Conservation (phyloP, 2,329 filamentous ascomycete species). For the Colletotrichum spinosum region DNA sequence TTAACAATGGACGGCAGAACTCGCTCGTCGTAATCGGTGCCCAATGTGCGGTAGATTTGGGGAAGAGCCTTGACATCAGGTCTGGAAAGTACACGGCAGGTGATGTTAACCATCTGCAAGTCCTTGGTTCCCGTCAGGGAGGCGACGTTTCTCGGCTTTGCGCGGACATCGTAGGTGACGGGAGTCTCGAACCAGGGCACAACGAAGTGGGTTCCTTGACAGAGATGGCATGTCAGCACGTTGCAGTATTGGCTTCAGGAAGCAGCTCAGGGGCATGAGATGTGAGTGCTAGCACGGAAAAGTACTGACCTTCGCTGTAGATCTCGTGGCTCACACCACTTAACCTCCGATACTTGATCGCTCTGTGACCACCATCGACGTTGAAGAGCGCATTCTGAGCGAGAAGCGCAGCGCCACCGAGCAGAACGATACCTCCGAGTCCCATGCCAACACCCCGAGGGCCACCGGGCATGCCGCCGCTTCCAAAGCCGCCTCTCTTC, state of each 20-base stretch:
- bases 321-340: constrained; percentile 97
- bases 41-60: constrained; percentile 96
- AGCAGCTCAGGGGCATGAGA: constrained; percentile 3
- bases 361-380: constrained; percentile 97
- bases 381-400: constrained; percentile 75
- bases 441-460: constrained; percentile 51
- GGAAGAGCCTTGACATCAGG: constrained; percentile 90
- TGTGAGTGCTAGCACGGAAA: constrained; percentile 17
- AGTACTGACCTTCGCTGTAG: constrained; percentile 83
- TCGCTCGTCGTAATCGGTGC: constrained; percentile 95
- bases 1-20: constrained; percentile 98
- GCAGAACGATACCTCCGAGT: constrained; percentile 54
- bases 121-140: constrained; percentile 99
- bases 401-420: constrained; percentile 62
- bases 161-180: constrained; percentile 96
- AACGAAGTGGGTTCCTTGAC: constrained; percentile 85
- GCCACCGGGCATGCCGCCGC: constrained; percentile 52
- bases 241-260: not conserved
- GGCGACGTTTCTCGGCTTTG: constrained; percentile 95
- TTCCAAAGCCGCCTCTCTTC: constrained; percentile 55
- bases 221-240: not conserved
- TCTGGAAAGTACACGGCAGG: constrained; percentile 96
- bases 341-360: constrained; percentile 96
- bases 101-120: constrained; percentile 99
- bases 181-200: constrained; percentile 98